Base-by-base conservation (phyloP, 1,284 basidiomycete genomes). In the Fomes fomentarius region DNA sequence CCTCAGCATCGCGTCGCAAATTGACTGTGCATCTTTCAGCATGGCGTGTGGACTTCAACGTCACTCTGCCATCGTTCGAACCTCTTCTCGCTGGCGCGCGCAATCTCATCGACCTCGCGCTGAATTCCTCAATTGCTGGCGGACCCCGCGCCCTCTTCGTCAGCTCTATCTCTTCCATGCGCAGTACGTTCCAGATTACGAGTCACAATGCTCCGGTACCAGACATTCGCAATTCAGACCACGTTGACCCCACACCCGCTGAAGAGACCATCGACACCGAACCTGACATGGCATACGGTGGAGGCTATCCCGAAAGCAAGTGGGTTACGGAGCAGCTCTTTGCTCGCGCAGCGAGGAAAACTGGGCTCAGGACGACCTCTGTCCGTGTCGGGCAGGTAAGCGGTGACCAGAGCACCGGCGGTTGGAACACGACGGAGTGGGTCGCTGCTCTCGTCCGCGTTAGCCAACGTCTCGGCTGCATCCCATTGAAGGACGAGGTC, bases 31-130 rank as follows among this genome's bases (percentile, higher is more conserved):
- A 2, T 33, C 21, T 14, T 42, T 28, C 42, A 74, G 75, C 76
- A 1, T 80, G 77, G 77, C 62, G 65, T 9, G 69, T 80, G 12
- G 68, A 80, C 57, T 79, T 79, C 63, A 71, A 76, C 57, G 54
- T 71, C 17, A 33, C 66, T 1, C 58, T 78, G 17, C 40, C 63
- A 17, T 66, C 70, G 4, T 72, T 73, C 57, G 69, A 75, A 59
- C 47, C 70, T 1, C 69, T 70, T 45, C 66, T 81, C 17, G 52
- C 55, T 12, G 75, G 74, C 19, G 65, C 73, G 3, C 71, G 75
- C 6, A 63, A 71, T 48, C 64, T 80, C n/a, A 60, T 80, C 35
- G 71, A 80, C 54, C 64, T 81, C 7, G 71, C 75, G 3, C 61
- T 76, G 9, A 38, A 58, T 19, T 68, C 73, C 22, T 50, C 68